Evolutionary conservation across 352 stramenopile genomes (phyloP).

Genomic region (Phytophthora hybrid): DNA sequence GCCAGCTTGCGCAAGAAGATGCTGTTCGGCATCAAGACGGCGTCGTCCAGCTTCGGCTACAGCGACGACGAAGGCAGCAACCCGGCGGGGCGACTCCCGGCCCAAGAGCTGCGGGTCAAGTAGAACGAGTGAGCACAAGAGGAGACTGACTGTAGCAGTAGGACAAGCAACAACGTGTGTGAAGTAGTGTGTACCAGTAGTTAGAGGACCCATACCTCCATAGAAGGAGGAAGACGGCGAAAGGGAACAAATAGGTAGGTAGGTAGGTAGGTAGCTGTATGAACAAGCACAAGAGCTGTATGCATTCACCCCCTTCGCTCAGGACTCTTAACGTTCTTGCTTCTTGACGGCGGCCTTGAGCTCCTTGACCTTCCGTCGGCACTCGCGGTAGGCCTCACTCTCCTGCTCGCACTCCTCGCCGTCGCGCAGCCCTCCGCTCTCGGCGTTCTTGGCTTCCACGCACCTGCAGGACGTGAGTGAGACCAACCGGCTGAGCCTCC

Average conservation of each 20-base stretch:
- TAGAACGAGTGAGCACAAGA: conserved; percentile 12
- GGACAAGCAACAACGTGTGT: conserved; percentile 17
- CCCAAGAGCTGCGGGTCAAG: conserved; percentile 37
- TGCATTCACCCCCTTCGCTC: background rate
- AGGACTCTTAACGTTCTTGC: conserved; percentile 1
- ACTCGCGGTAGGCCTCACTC: conserved; percentile 70
- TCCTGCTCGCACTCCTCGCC: conserved; percentile 77
- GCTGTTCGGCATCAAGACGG: conserved; percentile 40
- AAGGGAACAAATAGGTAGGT: background rate
- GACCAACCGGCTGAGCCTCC: conserved; percentile 13
- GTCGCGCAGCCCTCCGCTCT: conserved; percentile 71
- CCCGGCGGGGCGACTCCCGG: conserved; percentile 17
- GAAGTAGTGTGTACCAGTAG: no score
- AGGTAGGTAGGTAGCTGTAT: conserved; percentile 1
- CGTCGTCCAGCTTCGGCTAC: conserved; percentile 48
- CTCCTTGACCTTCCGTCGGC: conserved; percentile 56
- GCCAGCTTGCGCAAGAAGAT: conserved; percentile 34
- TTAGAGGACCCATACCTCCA: no score
- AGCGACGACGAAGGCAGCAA: conserved; percentile 43
- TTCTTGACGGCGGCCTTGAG: conserved; percentile 39
- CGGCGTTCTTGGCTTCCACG: conserved; percentile 63
- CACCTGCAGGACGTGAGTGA: conserved; percentile 43
- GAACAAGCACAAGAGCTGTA: conserved; percentile 18
- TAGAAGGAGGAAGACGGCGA: background rate
- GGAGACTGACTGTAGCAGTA: conserved; percentile 1